Base-by-base conservation (phyloP, 2,329 filamentous ascomycete species). In the Ambrosiella cleistominuta region DNA sequence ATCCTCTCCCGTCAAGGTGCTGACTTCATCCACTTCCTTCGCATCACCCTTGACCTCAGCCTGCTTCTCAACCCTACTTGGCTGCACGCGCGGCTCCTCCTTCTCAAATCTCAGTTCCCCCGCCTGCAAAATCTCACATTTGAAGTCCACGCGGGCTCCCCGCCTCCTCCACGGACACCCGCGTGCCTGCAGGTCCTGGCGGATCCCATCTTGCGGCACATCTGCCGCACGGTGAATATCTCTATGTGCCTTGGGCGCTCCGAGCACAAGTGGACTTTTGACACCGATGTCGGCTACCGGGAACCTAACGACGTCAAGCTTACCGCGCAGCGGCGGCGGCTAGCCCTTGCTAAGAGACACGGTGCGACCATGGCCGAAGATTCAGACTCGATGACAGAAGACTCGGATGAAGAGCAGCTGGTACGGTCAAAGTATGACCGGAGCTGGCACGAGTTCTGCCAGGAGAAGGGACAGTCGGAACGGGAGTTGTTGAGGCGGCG, bases 251-350 rank as follows among this genome's bases (percentile, higher is more conserved):
- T 68, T 7, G 64, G 66, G 15, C 63, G 72, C 17, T 67, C 78
- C 40, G 70, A 74, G 1, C 65, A 68, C 51, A 15, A 19, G 8
- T 57, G 54, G 40, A 63, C 77, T 55, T 65, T 65, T 56, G 66
- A 79, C 45, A 68, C 71, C 44, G 68, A 76, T 0, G 71, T 76
- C 4, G 56, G 62, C 65, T 7, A 74, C 71, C 60, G 70, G 74
- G 4, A 66, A 62, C 8, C 15, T 35, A 2, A 7, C 27, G 11
- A 9, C 12, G 67, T 66, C 0, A 65, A 27, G 3, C 27, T 27
- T 27, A 3, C 27, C 27, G 27, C 27, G 4, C 27, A 5, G 27
- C 27, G 27, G 27, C 27, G 27, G 27, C 27, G 27, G 3, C 3
- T 27, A 27, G 3, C 27, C 27, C 27, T 27, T 27, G 27, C 4